These are phyloP conservation scores for Ascochyta clinopodiicola DNA, from an alignment of 2,329 filamentous ascomycete species.

Conservation along the genomic window DNA sequence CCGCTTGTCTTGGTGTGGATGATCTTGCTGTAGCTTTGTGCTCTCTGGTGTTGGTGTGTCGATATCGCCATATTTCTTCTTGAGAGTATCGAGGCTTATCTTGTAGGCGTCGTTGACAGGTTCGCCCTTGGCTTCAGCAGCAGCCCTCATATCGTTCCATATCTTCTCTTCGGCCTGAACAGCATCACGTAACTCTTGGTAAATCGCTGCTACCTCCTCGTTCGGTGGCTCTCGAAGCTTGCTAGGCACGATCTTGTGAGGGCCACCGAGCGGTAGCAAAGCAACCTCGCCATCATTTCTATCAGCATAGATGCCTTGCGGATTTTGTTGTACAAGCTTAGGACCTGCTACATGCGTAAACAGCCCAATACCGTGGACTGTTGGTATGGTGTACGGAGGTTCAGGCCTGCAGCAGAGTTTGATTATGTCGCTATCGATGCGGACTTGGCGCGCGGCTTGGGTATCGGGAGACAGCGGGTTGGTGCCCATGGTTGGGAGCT, in stretches of 20 bases:
- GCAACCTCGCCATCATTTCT: not conserved
- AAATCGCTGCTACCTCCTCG: not conserved
- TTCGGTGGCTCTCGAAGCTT: not conserved
- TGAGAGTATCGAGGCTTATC: slow-evolving; percentile 1
- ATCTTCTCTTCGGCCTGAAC: slow-evolving; percentile 11
- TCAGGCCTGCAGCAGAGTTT: slow-evolving; percentile 13
- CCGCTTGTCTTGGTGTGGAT: not conserved
- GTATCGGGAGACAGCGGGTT: slow-evolving; percentile 19
- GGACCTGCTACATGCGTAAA: slow-evolving; percentile 34
- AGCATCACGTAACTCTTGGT: slow-evolving; percentile 16
- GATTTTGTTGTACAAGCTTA: not conserved
- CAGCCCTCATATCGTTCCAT: slow-evolving; percentile 1
- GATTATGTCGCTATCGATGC: slow-evolving; percentile 33
- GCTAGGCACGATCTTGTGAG: not conserved
- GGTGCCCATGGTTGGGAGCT: not conserved
- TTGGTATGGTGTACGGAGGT: slow-evolving; percentile 5
- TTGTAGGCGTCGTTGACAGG: not conserved
- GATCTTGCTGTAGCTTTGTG: not conserved
- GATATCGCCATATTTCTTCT: slow-evolving; percentile 6
- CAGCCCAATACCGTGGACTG: slow-evolving; percentile 32
- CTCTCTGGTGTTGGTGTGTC: not conserved
- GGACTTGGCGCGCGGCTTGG: slow-evolving; percentile 14
- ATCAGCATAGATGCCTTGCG: not conserved
- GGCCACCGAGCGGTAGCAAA: slow-evolving; percentile 21
- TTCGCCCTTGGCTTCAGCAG: not conserved